These are phyloP conservation scores for Myriosclerotinia duriaeana DNA, from an alignment of 2,329 filamentous ascomycete genomes.

Conservation along the genomic window DNA sequence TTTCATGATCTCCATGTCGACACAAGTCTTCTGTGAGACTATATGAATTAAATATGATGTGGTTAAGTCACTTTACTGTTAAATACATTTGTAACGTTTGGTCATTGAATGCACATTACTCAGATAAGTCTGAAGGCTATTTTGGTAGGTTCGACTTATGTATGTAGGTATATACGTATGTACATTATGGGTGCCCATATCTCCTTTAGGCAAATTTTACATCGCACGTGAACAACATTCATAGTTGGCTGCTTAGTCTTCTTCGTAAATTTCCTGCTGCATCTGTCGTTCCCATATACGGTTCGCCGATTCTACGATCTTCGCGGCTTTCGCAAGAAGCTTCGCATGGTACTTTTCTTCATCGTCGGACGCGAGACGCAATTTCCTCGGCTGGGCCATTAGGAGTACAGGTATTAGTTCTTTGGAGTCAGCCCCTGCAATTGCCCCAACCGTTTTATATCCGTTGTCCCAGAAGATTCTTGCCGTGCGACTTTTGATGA, in stretches of 20 bases:
- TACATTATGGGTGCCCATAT: neutral
- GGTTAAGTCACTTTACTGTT: neutral
- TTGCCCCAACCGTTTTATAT: constrained; percentile 63
- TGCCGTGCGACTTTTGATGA: constrained; percentile 75
- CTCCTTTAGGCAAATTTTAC: neutral
- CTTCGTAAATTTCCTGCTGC: constrained; percentile 31
- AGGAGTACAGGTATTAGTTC: constrained; percentile 71
- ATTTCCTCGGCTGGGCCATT: constrained; percentile 69
- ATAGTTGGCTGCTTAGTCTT: constrained; percentile 20
- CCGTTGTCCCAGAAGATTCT: constrained; percentile 75
- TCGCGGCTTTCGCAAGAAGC: constrained; percentile 62
- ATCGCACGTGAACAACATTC: neutral
- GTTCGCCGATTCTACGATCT: constrained; percentile 68
- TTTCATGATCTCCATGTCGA: neutral
- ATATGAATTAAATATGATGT: too few species aligned
- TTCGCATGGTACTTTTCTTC: constrained; percentile 63
- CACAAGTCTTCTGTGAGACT: neutral
- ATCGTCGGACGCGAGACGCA: constrained; percentile 55
- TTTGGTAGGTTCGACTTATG: neutral
- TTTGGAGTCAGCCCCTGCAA: constrained; percentile 67
- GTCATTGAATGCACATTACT: neutral
- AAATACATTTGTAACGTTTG: neutral
- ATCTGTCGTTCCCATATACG: constrained; percentile 56
- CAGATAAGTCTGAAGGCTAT: neutral
- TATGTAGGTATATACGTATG: neutral